phyloP scores from a whole-genome alignment of 257 asterid genomes.

The Lycium barbarum region DNA sequence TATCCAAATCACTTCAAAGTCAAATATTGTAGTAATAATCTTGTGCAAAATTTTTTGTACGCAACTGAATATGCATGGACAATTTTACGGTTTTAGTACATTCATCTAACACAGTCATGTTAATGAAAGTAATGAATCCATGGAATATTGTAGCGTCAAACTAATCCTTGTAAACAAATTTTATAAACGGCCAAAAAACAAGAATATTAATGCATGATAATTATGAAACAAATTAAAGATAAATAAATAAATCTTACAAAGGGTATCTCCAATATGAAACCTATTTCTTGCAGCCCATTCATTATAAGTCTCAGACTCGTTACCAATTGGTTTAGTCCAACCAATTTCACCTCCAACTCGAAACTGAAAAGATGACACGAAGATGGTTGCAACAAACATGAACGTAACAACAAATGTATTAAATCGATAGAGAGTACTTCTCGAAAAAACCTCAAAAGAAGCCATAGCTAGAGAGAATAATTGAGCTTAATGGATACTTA shows the following conservation, averaged over 20 bases:
- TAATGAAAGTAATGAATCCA: too few relatives aligned
- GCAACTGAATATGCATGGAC: too few relatives aligned
- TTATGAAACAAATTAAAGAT: neutral
- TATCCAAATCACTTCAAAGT: too few relatives aligned
- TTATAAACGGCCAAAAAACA: too few relatives aligned
- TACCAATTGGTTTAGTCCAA: constrained; percentile 66
- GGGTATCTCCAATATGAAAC: constrained; percentile 67
- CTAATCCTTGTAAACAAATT: too few relatives aligned
- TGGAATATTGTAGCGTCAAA: too few relatives aligned
- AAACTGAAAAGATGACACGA: constrained; percentile 54
- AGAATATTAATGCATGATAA: too few relatives aligned
- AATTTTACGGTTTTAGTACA: too few relatives aligned
- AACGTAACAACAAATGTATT: constrained; percentile 39
- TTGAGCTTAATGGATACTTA: neutral
- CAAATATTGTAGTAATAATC: too few relatives aligned
- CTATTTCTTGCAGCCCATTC: constrained; percentile 79
- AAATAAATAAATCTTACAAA: constrained; percentile 47
- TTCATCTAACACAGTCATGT: too few relatives aligned
- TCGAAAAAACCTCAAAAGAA: constrained; percentile 17
- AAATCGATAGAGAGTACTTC: constrained; percentile 22
- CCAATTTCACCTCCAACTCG: constrained; percentile 61
- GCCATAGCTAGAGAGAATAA: constrained; percentile 43
- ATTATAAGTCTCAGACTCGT: constrained; percentile 66
- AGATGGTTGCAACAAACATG: neutral
- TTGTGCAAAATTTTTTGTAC: too few relatives aligned